phyloP scores from a whole-genome alignment of 371 early-diverging fungal species.

The Mucor velutinosus region DNA sequence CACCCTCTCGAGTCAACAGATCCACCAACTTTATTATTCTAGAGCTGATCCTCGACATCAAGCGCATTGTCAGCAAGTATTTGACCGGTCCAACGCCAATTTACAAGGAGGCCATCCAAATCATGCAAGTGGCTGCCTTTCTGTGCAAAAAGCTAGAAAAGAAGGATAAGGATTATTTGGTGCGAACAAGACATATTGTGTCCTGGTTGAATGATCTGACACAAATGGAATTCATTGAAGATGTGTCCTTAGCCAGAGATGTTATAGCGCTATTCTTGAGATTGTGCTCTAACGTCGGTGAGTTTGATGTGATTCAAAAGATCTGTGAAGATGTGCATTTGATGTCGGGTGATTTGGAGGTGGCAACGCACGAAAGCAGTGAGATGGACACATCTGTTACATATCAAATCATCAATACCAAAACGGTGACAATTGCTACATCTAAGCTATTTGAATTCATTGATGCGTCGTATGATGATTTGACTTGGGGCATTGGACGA shows the following conservation, averaged over 20 bases:
- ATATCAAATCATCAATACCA: conserved; percentile 41
- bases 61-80: conserved; percentile 26
- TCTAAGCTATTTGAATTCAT: conserved; percentile 37
- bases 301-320: conserved; percentile 33
- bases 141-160: conserved; percentile 29
- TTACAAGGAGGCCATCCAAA: conserved; percentile 45
- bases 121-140: conserved; percentile 35
- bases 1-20: not conserved
- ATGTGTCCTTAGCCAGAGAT: conserved; percentile 32
- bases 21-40: conserved; percentile 7
- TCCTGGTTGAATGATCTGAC: conserved; percentile 41
- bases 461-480: conserved; percentile 44
- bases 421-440: conserved; percentile 29
- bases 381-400: conserved; percentile 5
- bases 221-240: conserved; percentile 45
- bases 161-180: conserved; percentile 7
- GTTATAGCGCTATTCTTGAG: conserved; percentile 32
- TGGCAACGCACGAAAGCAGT: conserved; percentile 8
- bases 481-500: conserved; percentile 47
- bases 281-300: conserved; percentile 25
- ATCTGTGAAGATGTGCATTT: conserved; percentile 40
- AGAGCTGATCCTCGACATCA: not conserved
- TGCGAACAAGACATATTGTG: conserved; percentile 13
- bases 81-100: conserved; percentile 36
- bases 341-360: conserved; percentile 37